Evolutionary conservation across 352 stramenopile genomes (phyloP).

Genomic region (Globisporangium ultimum): DNA sequence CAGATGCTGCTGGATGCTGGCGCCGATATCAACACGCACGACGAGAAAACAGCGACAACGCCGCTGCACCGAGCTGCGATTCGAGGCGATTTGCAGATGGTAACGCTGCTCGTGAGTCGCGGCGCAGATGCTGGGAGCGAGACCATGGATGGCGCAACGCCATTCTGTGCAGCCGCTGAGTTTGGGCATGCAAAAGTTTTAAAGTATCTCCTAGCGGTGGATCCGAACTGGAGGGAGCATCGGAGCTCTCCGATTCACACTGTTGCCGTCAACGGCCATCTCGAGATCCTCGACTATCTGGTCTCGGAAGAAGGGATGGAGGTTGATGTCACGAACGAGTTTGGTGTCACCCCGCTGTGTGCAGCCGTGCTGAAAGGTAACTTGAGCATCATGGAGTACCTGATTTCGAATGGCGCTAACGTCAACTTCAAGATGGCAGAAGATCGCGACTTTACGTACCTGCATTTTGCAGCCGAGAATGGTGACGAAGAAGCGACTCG

Average conservation of each 20-base stretch:
- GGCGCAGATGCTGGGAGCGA: slow-evolving; percentile 10
- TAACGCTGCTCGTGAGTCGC: slow-evolving; percentile 10
- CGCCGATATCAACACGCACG: slow-evolving; percentile 14
- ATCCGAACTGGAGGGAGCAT: slow-evolving; percentile 7
- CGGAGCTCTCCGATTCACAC: slow-evolving; percentile 11
- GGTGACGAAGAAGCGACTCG: slow-evolving; percentile 18
- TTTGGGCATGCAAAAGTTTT: slow-evolving; percentile 15
- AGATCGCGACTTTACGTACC: slow-evolving; percentile 16
- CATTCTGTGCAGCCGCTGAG: slow-evolving; percentile 15
- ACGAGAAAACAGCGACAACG: slow-evolving; percentile 17
- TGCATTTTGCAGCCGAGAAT: slow-evolving; percentile 30
- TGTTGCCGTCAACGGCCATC: slow-evolving; percentile 15
- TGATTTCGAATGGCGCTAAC: slow-evolving; percentile 16
- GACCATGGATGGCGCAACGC: slow-evolving; percentile 11
- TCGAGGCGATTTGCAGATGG: slow-evolving; percentile 8
- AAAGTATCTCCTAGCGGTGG: slow-evolving; percentile 9
- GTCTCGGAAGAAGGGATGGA: slow-evolving; percentile 6
- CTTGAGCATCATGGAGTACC: slow-evolving; percentile 10
- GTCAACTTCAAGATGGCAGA: slow-evolving; percentile 15
- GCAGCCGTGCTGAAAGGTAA: slow-evolving; percentile 10
- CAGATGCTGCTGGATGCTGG: slow-evolving; percentile 13
- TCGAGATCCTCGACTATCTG: slow-evolving; percentile 15
- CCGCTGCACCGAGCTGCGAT: slow-evolving; percentile 16
- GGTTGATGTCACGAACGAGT: slow-evolving; percentile 14
- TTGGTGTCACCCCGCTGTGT: slow-evolving; percentile 15